Evolutionary conservation across 164 flowering plant species (phyloP), one percentile per base, ranked within the genome.

Genomic region (Kalanchoe fedtschenkoi): DNA sequence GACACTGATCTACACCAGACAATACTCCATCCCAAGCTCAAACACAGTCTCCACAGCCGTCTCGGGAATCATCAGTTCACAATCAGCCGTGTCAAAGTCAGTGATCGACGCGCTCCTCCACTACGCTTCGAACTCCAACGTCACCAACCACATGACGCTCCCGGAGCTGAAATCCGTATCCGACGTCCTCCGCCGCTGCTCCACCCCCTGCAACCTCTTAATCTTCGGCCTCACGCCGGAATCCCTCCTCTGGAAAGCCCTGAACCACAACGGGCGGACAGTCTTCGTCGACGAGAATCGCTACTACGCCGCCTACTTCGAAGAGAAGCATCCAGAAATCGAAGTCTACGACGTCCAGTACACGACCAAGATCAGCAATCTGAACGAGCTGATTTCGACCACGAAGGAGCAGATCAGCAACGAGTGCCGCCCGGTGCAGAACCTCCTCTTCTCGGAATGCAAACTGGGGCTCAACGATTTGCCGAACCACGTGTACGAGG

Each of bases 351-450:
- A 75, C 41, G 78, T 77, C 2, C 79, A 75, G 64, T 80, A 81
- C 84, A 78, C 96, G 3, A 90, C 99, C 6, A 85, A 84, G 65
- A 71, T 80, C 58, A 72, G 75, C 33, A 88, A 93, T 21, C 51
- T 71, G 65, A 57, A 61, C 21, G 91, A 84, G 46, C 77, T 88
- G 0, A 63, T 88, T 0, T 69, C 74, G 0, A 54, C 80, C 0
- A 80, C 80, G 1, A 83, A 72, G 47, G 88, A 88, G 47, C 88
- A 83, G 53, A 64, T 74, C 1, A 63, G 64, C 0, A 81, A 83
- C 53, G 97, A 88, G 55, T 93, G 99, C 68, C 68, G 86, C 42
- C 97, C 95, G 0, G 97, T 90, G 16, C 97, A 93, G 75, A 90
- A 93, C 41, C 74, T 90, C 2, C 64, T 90, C 32, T 93, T 90